A percentile compares a stretch with the other conserved stretches of the same genome.
phyloP scores from a whole-genome alignment of 2,329 filamentous ascomycete genomes.

The Fusarium domesticum region DNA sequence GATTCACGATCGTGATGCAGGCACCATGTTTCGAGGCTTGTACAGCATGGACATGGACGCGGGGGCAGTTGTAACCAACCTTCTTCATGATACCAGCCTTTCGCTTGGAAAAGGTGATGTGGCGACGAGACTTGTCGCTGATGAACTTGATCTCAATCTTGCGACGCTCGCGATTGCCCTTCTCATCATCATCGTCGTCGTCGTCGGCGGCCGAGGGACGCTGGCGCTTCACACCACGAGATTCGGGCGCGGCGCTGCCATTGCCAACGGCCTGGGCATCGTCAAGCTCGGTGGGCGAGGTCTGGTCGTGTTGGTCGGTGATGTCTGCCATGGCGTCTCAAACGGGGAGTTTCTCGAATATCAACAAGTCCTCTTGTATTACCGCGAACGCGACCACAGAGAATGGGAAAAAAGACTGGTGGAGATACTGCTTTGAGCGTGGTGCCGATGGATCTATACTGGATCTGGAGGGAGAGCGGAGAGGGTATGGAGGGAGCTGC shows the following conservation, averaged over 20 bases:
- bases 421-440: conserved; percentile 64
- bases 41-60: background rate
- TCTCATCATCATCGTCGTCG: conserved; percentile 96
- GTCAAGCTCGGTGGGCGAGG: conserved; percentile 70
- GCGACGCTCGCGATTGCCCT: conserved; percentile 93
- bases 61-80: conserved; percentile 54
- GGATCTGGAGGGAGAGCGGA: conserved; percentile 57
- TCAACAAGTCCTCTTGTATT: conserved; percentile 32
- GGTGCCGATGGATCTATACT: conserved; percentile 65
- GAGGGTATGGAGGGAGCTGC: conserved; percentile 42
- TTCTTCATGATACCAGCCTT: conserved; percentile 99
- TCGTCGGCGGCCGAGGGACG: conserved; percentile 83
- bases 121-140: conserved; percentile 97
- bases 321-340: conserved; percentile 67
- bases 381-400: conserved; percentile 35
- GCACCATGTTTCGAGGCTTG: background rate
- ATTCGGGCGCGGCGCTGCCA: conserved; percentile 65
- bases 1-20: background rate
- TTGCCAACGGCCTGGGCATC: conserved; percentile 71
- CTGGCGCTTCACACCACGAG: conserved; percentile 84
- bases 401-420: conserved; percentile 52
- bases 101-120: conserved; percentile 99
- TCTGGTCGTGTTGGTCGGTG: conserved; percentile 73
- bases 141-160: conserved; percentile 99
- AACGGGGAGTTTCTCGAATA: conserved; percentile 20